Conservation (phyloP, 192 early-diverging fungal species). For the Chytriomyces sp. region DNA sequence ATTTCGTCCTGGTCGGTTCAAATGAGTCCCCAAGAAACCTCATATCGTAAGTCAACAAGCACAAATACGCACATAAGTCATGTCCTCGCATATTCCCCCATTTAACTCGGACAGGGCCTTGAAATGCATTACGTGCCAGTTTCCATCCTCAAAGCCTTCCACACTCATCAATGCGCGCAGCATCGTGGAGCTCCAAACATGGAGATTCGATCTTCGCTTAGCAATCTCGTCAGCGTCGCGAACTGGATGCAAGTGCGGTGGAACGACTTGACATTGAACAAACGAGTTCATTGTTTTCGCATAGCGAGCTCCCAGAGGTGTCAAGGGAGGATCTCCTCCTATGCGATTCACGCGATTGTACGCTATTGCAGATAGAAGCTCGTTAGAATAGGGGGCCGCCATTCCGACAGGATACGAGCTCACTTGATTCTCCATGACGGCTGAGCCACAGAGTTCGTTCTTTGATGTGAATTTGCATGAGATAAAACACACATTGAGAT, state of each 20-base stretch:
- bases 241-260: background rate
- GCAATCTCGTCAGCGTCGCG: constrained; percentile 10
- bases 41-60: background rate
- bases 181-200: constrained; percentile 89
- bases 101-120: constrained; percentile 92
- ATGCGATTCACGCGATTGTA: constrained; percentile 85
- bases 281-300: constrained; percentile 77
- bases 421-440: constrained; percentile 83
- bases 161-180: constrained; percentile 82
- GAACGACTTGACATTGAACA: constrained; percentile 43
- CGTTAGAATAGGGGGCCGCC: background rate
- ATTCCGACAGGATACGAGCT: background rate
- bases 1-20: no score
- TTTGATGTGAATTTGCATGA: constrained; percentile 95
- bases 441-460: constrained; percentile 87
- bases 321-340: constrained; percentile 84
- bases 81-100: constrained; percentile 66
- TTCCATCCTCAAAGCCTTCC: constrained; percentile 74
- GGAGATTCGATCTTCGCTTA: constrained; percentile 23
- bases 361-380: constrained; percentile 38
- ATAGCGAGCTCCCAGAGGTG: constrained; percentile 71
- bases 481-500: constrained; percentile 94
- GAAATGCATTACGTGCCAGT: constrained; percentile 72
- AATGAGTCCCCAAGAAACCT: no score
- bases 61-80: constrained; percentile 44